Evolutionary conservation across 352 stramenopile species (phyloP), one percentile per base, ranked within the genome.

Genomic region (Phytophthora pluvialis): DNA sequence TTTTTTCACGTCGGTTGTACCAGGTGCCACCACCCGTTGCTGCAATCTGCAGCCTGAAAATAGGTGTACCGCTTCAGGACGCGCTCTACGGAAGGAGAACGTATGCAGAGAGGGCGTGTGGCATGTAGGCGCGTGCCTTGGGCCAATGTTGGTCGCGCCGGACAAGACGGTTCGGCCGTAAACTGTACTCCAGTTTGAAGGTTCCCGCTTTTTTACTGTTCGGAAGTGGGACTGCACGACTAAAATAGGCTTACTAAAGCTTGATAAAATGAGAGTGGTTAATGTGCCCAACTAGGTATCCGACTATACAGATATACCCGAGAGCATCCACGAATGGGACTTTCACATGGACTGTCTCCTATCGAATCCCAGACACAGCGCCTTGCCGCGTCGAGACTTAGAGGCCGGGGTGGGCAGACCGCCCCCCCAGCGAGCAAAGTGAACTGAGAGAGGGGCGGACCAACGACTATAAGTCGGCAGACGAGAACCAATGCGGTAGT

Each of bases 71-170:
- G 40, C 32, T 28, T 47, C 38, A 50, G 28, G 7, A 51, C 18
- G 16, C 15, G 7, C 58, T 83, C 75, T 13, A 77, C 12, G 59
- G 75, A 87, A 49, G 71, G 75, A 75, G 80, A 60, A 55, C 15
- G 13, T 40, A 21, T 21, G 25, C 40, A 54, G 29, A 46, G 46
- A 21, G 26, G 28, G 26, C 36, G n/a, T 54, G 16, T 18, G 18
- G 59, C 46, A 29, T 32, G 47, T 26, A 26, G 35, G 13, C 64
- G 64, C 44, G 64, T 72, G 64, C 64, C 64, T 67, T 43, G 38
- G 44, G 31, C 64, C 64, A 67, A 72, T 67, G 64, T 36, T 72
- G 43, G 49, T 66, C 48, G 56, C 13, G 28, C 21, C 21, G 21
- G 40, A 44, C 29, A 50, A 58, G 46, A 47, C 43, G 29, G 15